These are phyloP conservation scores for Gaertneriomyces sp. DNA, from an alignment of 192 early-diverging fungal species.

Conservation along the genomic window DNA sequence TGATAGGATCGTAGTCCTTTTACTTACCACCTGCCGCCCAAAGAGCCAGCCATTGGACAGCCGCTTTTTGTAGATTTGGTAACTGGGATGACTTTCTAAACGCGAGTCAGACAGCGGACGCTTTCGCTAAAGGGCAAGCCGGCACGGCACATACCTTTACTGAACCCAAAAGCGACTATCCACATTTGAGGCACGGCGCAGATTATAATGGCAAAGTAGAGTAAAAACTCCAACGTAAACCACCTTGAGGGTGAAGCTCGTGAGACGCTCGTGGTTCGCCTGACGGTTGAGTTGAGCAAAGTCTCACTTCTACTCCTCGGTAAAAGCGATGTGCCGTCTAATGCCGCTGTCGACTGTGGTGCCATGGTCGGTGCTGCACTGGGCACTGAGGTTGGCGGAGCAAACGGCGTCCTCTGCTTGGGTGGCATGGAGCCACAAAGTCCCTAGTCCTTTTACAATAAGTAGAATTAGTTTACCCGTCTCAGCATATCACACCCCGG, in stretches of 20 bases:
- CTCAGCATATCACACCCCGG: too few species aligned
- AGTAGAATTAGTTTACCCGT: too few species aligned
- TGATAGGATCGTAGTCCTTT: not conserved
- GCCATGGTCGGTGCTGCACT: too few species aligned
- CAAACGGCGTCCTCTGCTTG: too few species aligned
- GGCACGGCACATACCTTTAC: constrained; percentile 7
- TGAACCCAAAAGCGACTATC: constrained; percentile 31
- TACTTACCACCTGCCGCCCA: constrained; percentile 55
- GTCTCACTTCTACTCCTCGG: too few species aligned
- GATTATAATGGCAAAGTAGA: constrained; percentile 64
- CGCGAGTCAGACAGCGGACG: not conserved
- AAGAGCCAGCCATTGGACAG: constrained; percentile 70
- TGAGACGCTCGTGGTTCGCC: too few species aligned
- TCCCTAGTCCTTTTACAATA: too few species aligned
- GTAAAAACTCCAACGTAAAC: constrained; percentile 60
- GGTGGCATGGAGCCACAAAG: too few species aligned
- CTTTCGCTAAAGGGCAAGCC: not conserved
- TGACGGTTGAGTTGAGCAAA: too few species aligned
- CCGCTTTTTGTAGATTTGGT: constrained; percentile 34
- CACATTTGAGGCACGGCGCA: constrained; percentile 64
- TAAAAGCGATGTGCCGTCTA: too few species aligned
- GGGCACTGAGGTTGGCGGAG: too few species aligned
- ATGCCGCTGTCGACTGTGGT: too few species aligned
- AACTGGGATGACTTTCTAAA: constrained; percentile 34
- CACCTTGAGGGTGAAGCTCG: constrained; percentile 2